A percentile compares a stretch with the other conserved stretches of the same genome.
These are phyloP conservation scores for Debaryomyces fabryi DNA, from an alignment of 1,139 yeast species.

Conservation along the genomic window DNA sequence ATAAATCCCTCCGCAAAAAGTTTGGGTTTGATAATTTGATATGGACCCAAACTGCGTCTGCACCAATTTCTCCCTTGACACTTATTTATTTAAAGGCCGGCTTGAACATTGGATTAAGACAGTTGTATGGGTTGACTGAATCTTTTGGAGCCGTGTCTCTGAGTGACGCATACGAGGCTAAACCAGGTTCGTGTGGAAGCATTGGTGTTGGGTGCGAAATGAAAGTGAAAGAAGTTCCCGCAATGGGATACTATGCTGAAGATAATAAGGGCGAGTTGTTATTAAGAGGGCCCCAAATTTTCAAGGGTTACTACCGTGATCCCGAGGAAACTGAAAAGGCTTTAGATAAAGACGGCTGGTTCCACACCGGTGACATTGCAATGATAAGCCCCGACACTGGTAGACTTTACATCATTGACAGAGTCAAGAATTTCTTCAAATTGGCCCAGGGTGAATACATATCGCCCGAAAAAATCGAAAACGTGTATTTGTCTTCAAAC, in stretches of 20 bases:
- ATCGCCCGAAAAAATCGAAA: slow-evolving; percentile 41
- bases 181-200: slow-evolving; percentile 49
- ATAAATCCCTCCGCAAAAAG: slow-evolving; percentile 11
- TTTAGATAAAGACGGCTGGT: slow-evolving; percentile 34
- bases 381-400: slow-evolving; percentile 27
- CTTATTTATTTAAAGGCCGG: slow-evolving; percentile 44
- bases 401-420: slow-evolving; percentile 35
- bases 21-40: slow-evolving; percentile 39
- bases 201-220: slow-evolving; percentile 39
- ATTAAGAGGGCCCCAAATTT: slow-evolving; percentile 44
- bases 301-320: slow-evolving; percentile 34
- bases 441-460: slow-evolving; percentile 43
- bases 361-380: slow-evolving; percentile 43
- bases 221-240: slow-evolving; percentile 40
- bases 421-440: slow-evolving; percentile 45
- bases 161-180: slow-evolving; percentile 34
- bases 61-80: slow-evolving; percentile 47
- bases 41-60: slow-evolving; percentile 39
- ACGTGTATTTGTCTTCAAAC: slow-evolving; percentile 31
- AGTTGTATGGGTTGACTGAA: slow-evolving; percentile 52
- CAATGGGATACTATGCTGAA: slow-evolving; percentile 35
- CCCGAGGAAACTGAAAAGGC: slow-evolving; percentile 26
- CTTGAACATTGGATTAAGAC: slow-evolving; percentile 40
- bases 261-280: slow-evolving; percentile 44
- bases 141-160: slow-evolving; percentile 45